Base-by-base conservation (phyloP, 176 grass and related monocot species). In the Zoysia japonica region DNA sequence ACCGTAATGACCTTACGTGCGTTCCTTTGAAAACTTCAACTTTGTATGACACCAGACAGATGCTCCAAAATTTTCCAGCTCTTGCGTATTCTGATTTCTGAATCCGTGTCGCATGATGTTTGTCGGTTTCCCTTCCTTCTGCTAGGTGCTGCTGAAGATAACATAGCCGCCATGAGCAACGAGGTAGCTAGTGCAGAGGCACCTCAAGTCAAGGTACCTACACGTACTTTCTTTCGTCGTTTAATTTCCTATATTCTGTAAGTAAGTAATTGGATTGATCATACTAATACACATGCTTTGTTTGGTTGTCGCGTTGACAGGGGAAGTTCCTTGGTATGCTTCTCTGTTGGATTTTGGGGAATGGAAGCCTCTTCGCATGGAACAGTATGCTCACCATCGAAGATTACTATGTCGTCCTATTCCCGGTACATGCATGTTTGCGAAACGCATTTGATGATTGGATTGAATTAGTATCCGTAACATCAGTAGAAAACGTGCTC, bases 321-420 rank as follows among this genome's bases (percentile, higher is more conserved):
- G 89, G 92, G 52, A 94, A 86, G 81, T 84, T 86, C 54, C 10
- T 84, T 42, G 92, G 88, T 68, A 94, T 94, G 20, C 20, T 93
- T 42, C 68, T 93, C 48, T 93, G 91, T 83, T 93, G 86, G 77
- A 13, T 93, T 73, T 76, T 93, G 81, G 91, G 91, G 67, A 93
- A 91, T 67, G 91, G 91, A 76, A 88, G 88, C 85, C 83, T 91
- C 68, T 91, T 94, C 61, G 89, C 88, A 5, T 94, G 86, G 86
- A 91, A 94, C 61, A 94, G 92, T 59, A 87, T 94, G 80, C 81
- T 94, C 17, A 94, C 88, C 5, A 89, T 94, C 20, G 88, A 94
- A 87, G 92, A 94, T 91, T 94, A 91, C 79, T 94, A 94, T 50
- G 20, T 35, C n/a, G 52, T 78, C 74, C 82, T 90, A 56, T 93